Evolutionary conservation across 441 rosid genomes (phyloP).

Genomic region (Erodium chrysanthum): DNA sequence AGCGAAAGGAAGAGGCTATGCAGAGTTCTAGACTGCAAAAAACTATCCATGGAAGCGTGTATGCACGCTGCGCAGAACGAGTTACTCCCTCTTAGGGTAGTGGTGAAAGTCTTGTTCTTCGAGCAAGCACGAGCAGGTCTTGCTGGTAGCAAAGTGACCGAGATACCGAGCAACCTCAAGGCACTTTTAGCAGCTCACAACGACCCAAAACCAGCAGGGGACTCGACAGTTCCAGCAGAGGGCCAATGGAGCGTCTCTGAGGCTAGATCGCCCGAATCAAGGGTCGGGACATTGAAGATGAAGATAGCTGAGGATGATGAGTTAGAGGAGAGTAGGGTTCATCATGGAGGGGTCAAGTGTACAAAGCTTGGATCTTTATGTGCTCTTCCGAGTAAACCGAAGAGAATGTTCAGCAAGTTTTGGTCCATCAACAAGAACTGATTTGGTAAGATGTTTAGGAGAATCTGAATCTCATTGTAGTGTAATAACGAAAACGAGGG

Average conservation of each 20-base stretch:
- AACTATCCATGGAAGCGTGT: conserved; percentile 61
- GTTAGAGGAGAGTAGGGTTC: conserved; percentile 42
- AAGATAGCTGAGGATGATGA: conserved; percentile 70
- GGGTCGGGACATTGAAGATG: conserved; percentile 62
- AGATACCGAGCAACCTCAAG: conserved; percentile 74
- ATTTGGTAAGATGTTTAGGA: no score
- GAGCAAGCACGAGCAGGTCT: conserved; percentile 70
- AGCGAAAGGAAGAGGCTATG: conserved; percentile 55
- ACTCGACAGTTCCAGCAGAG: conserved; percentile 27
- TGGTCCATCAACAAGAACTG: conserved; percentile 56
- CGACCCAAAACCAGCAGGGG: conserved; percentile 37
- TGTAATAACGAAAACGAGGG: no score
- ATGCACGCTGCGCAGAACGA: conserved; percentile 73
- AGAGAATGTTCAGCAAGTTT: conserved; percentile 76
- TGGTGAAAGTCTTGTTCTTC: conserved; percentile 65
- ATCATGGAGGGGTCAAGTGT: conserved; percentile 40
- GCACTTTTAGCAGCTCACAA: conserved; percentile 65
- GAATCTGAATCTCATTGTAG: no score
- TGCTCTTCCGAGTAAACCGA: conserved; percentile 62
- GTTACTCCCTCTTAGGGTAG: conserved; percentile 55
- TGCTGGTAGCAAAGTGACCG: conserved; percentile 52
- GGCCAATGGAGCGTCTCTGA: conserved; percentile 62
- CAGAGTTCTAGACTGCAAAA: conserved; percentile 58
- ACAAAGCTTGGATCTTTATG: conserved; percentile 63
- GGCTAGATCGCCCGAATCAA: conserved; percentile 64